Evolutionary conservation across 176 grass and related monocot genomes (phyloP).

Genomic region (Stipa capillata): DNA sequence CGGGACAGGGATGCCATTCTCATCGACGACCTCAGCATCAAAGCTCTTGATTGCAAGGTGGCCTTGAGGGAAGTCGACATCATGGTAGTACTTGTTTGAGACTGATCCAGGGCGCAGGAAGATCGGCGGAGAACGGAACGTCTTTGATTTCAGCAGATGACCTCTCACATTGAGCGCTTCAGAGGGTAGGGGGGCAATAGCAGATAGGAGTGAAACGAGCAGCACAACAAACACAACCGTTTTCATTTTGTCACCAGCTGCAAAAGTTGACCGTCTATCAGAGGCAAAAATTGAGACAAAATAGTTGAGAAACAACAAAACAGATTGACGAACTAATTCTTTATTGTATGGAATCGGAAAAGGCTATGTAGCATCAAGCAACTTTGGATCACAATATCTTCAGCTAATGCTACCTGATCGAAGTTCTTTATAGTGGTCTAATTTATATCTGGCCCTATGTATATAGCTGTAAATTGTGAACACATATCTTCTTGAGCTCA

Average conservation of each 20-base stretch:
- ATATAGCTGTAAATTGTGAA: neutral
- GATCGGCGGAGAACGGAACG: constrained; percentile 58
- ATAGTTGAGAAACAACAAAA: neutral
- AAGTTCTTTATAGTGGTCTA: neutral
- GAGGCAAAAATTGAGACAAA: neutral
- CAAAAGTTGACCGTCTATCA: neutral
- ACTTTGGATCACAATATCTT: neutral
- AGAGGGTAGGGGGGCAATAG: neutral
- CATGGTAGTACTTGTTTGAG: constrained; percentile 47
- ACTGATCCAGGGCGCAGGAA: constrained; percentile 52
- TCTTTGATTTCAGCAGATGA: constrained; percentile 37
- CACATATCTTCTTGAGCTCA: neutral
- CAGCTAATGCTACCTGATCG: neutral
- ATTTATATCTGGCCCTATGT: neutral
- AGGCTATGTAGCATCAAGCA: neutral
- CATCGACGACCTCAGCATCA: constrained; percentile 64
- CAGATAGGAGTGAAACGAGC: neutral
- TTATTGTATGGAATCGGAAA: neutral
- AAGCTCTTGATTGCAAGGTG: constrained; percentile 87
- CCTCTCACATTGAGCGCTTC: constrained; percentile 24
- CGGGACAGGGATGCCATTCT: constrained; percentile 40
- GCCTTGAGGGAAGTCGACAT: constrained; percentile 57
- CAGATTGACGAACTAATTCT: too few relatives aligned
- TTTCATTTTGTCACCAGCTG: constrained; percentile 8
- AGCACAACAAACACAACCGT: neutral